Base-by-base conservation (phyloP, 176 grass and related monocot species). In the Bromus sterilis region DNA sequence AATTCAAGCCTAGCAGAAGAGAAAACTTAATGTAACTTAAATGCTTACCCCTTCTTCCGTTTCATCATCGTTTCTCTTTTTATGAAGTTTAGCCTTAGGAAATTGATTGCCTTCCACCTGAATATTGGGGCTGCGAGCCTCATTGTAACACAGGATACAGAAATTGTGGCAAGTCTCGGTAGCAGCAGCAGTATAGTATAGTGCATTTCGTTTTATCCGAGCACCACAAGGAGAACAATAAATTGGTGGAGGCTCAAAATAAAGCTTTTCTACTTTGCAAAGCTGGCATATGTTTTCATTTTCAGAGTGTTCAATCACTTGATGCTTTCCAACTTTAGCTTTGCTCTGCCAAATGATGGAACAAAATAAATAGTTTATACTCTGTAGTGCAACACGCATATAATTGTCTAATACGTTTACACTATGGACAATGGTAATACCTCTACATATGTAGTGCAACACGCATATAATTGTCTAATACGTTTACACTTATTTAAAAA, bases 261-360 rank as follows among this genome's bases (percentile, higher is more conserved):
- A 84, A 42, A 98, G 88, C 23, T 87, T 94, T 80, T 89, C 84
- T 70, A 98, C 88, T 76, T 83, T 87, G 75, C 95, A 98, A 71
- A 98, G 90, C 75, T 91, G 92, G 66, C 95, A 98, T 67, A 86
- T 89, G 28, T 86, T 92, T 42, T 87, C 81, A 66, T 82, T 94
- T 78, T 88, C 90, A 7, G 79, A 93, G 15, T 78, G 80, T 75
- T 83, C 93, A 37, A 88, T 86, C 9, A 57, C 81, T 89, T 91
- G 88, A 87, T 94, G 91, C 78, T 94, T 98, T 86, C 91, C 95
- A 79, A 84, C 88, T 89, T 98, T 98, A 74, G 84, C 78, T 77
- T 94, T 98, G 75, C 92, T 98, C 95, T 98, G 86, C 35, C 73
- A 86, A 81, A 91, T 25, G 49, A 78, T 56, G 46, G 34, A 75